Percentiles rank a stretch among this genome's conserved stretches.
Evolutionary conservation across 441 rosid species (phyloP).

Genomic region (Erodium chrysanthum): DNA sequence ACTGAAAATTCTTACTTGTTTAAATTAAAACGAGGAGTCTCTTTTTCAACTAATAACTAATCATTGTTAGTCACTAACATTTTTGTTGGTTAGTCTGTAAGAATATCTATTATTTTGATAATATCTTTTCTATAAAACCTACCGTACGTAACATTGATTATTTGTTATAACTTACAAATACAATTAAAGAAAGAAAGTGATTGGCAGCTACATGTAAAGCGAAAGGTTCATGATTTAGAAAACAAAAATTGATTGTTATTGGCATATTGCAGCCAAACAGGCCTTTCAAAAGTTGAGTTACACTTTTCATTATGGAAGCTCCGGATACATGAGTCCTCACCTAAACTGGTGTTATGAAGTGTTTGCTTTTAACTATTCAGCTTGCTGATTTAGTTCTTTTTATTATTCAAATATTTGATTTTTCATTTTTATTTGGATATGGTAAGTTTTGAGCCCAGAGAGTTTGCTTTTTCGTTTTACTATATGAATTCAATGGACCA

Average conservation of each 20-base stretch:
- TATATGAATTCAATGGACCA: slow-evolving; percentile 19
- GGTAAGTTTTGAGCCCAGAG: not conserved
- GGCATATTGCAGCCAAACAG: not conserved
- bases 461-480: not conserved
- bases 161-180: not conserved
- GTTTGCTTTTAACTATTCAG: too few species aligned
- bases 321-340: not conserved
- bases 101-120: not conserved
- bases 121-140: not conserved
- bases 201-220: not conserved
- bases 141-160: not conserved
- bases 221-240: not conserved
- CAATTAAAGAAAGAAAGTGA: not conserved
- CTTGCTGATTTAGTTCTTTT: too few species aligned
- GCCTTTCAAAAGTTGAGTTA: not conserved
- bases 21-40: too few species aligned
- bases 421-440: not conserved
- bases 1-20: not conserved
- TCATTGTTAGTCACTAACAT: not conserved
- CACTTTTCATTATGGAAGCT: not conserved
- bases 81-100: not conserved
- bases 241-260: not conserved
- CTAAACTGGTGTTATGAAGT: not conserved
- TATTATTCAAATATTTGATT: not conserved
- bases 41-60: not conserved